Base-by-base conservation (phyloP, 1,284 basidiomycete genomes). In the Trametes pubescens region DNA sequence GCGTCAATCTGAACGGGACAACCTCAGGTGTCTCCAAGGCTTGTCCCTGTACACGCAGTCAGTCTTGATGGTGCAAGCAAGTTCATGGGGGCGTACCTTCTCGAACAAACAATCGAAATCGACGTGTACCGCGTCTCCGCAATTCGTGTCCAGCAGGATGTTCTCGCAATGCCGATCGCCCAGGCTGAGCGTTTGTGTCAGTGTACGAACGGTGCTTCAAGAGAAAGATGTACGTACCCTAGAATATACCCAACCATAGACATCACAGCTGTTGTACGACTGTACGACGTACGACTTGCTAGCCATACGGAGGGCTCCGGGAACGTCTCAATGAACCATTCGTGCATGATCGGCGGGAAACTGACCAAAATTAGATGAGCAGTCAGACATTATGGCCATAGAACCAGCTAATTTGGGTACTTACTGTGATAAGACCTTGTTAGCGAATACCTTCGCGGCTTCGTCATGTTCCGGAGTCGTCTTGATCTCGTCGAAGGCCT, bases 91-190 rank as follows among this genome's bases (percentile, higher is more conserved):
- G 2, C 76, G 32, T 62, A 91, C 93, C 84, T 95, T 97, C 71
- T 99, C 98, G 72, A 99, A 99, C 13, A 99, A 82, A 79, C 96
- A 99, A 76, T 99, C 99, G 72, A 99, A 95, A 78, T 99, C 98
- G 53, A 99, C 96, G 71, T 99, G 98, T 2, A 99, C 92, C 2
- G 93, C 89, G 74, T 98, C 96, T 4, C 98, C 98, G 0, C 90
- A 92, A 62, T 89, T 90, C 2, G 84, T 86, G 73, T 99, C 98
- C 48, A 99, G 88, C 11, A 99, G 82, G 53, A 99, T 98, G 74
- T 99, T 99, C 78, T 99, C 98, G 71, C 93, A 91, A 75, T 99
- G 98, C 51, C 98, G 87, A 77, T 99, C 98, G 14, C 98, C 98
- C n/a, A 99, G 83, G 13, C 96, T 97, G 67, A 2, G 49, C 7